Evolutionary conservation across 345 rosid species (phyloP).

Genomic region (Citrus sinensis): DNA sequence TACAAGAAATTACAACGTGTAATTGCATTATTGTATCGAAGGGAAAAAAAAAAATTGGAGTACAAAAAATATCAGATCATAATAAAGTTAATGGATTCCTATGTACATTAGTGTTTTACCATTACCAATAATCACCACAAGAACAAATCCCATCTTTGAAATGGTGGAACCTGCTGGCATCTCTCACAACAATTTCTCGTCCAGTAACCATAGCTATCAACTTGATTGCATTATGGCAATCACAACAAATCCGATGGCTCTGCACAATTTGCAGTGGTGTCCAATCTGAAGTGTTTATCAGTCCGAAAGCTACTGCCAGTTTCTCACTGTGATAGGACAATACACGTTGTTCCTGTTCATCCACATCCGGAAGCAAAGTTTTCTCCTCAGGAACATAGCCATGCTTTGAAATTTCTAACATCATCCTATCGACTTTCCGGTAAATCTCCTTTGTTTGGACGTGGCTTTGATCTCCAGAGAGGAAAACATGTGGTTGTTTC

Average conservation of each 20-base stretch:
- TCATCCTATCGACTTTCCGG: constrained; percentile 59
- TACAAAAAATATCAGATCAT: not conserved
- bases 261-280: constrained; percentile 68
- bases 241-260: constrained; percentile 73
- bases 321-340: constrained; percentile 69
- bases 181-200: constrained; percentile 72
- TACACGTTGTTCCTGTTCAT: constrained; percentile 47
- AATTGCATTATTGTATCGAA: not conserved
- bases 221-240: constrained; percentile 78
- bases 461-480: constrained; percentile 58
- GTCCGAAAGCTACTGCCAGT: constrained; percentile 76
- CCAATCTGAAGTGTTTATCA: constrained; percentile 54
- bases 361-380: constrained; percentile 71
- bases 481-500: constrained; percentile 51
- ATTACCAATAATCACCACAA: constrained; percentile 92
- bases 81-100: not conserved
- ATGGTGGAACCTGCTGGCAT: constrained; percentile 77
- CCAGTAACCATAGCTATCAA: constrained; percentile 45
- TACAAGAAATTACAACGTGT: not conserved
- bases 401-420: constrained; percentile 47
- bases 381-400: constrained; percentile 47
- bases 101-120: not conserved
- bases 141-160: constrained; percentile 75
- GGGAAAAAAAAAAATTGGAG: not conserved
- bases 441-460: constrained; percentile 53